These are phyloP conservation scores for Cornus kousa DNA, from an alignment of 148 eudicot genomes.

Conservation along the genomic window DNA sequence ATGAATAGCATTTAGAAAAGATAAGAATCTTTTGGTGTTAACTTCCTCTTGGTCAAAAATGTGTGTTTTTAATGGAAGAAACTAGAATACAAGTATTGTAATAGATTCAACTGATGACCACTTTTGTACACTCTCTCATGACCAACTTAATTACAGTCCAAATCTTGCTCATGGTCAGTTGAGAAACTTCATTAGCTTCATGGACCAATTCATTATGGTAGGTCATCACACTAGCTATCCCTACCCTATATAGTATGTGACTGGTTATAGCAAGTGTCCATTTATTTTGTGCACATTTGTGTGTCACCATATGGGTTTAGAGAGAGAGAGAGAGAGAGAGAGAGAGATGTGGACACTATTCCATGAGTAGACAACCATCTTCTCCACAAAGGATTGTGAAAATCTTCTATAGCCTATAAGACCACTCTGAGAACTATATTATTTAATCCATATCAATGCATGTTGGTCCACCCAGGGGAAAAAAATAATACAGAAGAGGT, in stretches of 20 bases:
- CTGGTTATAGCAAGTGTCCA: no score
- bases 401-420: constrained; percentile 27
- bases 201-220: not conserved
- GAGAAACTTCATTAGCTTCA: not conserved
- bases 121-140: no score
- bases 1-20: not conserved
- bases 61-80: not conserved
- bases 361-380: constrained; percentile 41
- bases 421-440: constrained; percentile 10
- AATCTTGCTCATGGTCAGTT: not conserved
- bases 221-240: not conserved
- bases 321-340: not conserved
- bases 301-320: not conserved
- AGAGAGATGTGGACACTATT: not conserved
- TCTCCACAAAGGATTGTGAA: constrained; percentile 20
- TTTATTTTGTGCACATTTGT: not conserved
- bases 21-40: constrained; percentile 1
- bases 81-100: not conserved
- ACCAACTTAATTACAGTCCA: not conserved
- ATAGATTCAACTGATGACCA: no score
- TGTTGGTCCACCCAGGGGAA: constrained; percentile 23
- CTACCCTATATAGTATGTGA: not conserved
- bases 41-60: not conserved
- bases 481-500: not conserved
- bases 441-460: constrained; percentile 9